Percentiles rank a stretch among this genome's conserved stretches.
Conservation (phyloP, 2,329 filamentous ascomycete genomes). For the Aspergillus pseudonomiae region DNA sequence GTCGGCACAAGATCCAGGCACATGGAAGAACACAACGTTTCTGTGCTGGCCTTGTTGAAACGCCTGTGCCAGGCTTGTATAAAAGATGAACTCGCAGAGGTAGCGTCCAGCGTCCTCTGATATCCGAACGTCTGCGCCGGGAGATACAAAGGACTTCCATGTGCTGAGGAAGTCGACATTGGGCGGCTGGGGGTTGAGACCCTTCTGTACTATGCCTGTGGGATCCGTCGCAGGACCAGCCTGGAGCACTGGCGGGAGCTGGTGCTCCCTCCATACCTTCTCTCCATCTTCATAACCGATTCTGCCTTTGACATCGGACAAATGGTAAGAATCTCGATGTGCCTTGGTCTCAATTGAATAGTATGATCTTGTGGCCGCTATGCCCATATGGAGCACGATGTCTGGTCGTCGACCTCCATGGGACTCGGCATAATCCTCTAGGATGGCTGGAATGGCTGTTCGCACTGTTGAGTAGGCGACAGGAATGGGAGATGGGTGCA, state of each 20-base stretch:
- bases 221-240: conserved; percentile 43
- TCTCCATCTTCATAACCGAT: conserved; percentile 49
- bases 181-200: conserved; percentile 32
- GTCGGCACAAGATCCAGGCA: conserved; percentile 63
- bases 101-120: conserved; percentile 73
- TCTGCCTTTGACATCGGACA: conserved; percentile 68
- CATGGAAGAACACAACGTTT: conserved; percentile 71
- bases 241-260: conserved; percentile 54
- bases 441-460: conserved; percentile 64
- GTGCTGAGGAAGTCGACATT: conserved; percentile 36
- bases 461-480: conserved; percentile 72
- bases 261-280: conserved; percentile 56
- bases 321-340: conserved; percentile 71
- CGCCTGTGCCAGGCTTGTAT: conserved; percentile 62
- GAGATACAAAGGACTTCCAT: conserved; percentile 38
- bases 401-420: conserved; percentile 57
- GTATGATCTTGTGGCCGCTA: conserved; percentile 66
- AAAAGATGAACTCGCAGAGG: conserved; percentile 79
- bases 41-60: conserved; percentile 34
- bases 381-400: conserved; percentile 75
- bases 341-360: conserved; percentile 74
- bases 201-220: conserved; percentile 3
- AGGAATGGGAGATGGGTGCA: conserved; percentile 67
- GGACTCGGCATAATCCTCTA: conserved; percentile 49
- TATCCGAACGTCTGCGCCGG: conserved; percentile 51